Conservation (phyloP, 2,329 filamentous ascomycete species). For the Colletotrichum higginsianum region DNA sequence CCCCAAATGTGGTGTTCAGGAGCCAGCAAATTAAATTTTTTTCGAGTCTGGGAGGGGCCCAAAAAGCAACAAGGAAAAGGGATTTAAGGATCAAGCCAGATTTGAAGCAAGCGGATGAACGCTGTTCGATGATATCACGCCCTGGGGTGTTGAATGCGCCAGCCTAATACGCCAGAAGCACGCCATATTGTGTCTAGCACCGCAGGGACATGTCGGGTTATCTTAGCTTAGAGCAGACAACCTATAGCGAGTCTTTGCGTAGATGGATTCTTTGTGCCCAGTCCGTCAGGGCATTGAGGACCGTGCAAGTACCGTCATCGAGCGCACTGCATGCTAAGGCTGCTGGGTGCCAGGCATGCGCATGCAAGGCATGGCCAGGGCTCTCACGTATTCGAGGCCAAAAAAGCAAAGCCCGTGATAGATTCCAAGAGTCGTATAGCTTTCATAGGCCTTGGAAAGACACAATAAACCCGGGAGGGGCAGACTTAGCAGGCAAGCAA, state of each 20-base stretch:
- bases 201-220: neutral
- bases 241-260: constrained; percentile 9
- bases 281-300: constrained; percentile 2
- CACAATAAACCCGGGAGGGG: constrained; percentile 8
- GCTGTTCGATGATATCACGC: constrained; percentile 1
- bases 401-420: constrained; percentile 1
- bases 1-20: neutral
- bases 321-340: constrained; percentile 11
- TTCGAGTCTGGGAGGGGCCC: neutral
- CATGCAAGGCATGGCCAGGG: constrained; percentile 14
- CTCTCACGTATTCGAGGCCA: neutral
- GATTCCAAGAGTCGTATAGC: neutral
- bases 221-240: neutral
- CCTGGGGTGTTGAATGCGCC: neutral
- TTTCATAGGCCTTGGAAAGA: constrained; percentile 8
- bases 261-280: neutral
- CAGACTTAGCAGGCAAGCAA: neutral
- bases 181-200: constrained; percentile 17
- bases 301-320: constrained; percentile 12
- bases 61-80: neutral
- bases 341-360: neutral
- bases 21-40: no score
- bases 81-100: neutral
- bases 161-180: constrained; percentile 16
- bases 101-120: neutral